Conservation (phyloP, 2,329 filamentous ascomycete species). For the Aspergillus quadricinctus region DNA sequence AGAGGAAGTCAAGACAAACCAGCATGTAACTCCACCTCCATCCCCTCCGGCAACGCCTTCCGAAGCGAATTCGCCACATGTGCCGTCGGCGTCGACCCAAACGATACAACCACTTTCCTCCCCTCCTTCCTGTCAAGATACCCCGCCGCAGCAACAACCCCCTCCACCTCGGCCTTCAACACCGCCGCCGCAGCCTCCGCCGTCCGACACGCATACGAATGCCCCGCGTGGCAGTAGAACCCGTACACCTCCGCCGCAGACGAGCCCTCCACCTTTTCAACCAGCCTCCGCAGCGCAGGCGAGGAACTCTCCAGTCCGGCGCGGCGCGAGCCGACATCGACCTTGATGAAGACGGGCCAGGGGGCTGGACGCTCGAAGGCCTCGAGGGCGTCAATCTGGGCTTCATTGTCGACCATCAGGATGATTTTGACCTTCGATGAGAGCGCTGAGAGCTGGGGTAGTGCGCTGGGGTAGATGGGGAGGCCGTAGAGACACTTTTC, state of each 20-base stretch:
- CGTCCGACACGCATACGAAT: conserved; percentile 22
- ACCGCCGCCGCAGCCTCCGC: conserved; percentile 17
- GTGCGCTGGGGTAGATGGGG: conserved; percentile 34
- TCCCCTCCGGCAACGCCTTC: conserved; percentile 2
- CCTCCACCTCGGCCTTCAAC: conserved; percentile 14
- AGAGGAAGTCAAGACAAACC: conserved; percentile 5
- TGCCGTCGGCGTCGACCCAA: conserved; percentile 24
- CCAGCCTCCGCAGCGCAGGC: conserved; percentile 6
- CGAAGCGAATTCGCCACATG: conserved; percentile 18
- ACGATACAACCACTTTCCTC: conserved; percentile 15
- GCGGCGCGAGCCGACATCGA: conserved; percentile 21
- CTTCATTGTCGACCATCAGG: conserved; percentile 32
- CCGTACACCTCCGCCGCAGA: conserved; percentile 12
- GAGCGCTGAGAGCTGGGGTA: conserved; percentile 28
- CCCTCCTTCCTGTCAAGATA: not conserved
- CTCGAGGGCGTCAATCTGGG: conserved; percentile 20
- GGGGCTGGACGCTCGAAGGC: conserved; percentile 1
- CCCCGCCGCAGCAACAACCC: conserved; percentile 13
- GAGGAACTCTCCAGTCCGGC: conserved; percentile 16
- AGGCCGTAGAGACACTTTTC: conserved; percentile 37
- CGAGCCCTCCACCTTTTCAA: conserved; percentile 15
- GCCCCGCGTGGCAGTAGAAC: conserved; percentile 24
- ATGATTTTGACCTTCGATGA: conserved; percentile 28
- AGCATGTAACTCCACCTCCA: conserved; percentile 23
- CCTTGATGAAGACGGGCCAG: conserved; percentile 25